Evolutionary conservation across 306 rosid genomes (phyloP).

Genomic region (Vigna angularis): DNA sequence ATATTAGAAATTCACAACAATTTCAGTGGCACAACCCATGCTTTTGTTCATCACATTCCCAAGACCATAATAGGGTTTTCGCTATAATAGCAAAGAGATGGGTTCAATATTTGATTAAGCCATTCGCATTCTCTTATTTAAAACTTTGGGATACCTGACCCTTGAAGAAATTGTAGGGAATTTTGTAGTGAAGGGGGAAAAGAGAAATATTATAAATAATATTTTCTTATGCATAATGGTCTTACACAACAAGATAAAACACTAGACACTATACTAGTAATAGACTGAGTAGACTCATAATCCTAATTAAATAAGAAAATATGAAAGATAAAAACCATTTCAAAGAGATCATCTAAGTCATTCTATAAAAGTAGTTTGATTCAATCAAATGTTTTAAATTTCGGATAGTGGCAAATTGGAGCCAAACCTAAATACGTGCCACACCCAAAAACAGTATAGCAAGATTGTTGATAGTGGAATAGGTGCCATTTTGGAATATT

Average conservation of each 20-base stretch:
- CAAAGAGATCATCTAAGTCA: not conserved
- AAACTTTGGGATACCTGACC: not conserved
- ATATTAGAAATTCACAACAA: not conserved
- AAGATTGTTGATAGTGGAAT: not conserved
- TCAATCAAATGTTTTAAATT: not conserved
- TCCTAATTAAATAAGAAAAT: slow-evolving; percentile 18
- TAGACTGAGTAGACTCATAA: slow-evolving; percentile 1
- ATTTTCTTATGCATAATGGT: not conserved
- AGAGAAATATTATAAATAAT: not conserved
- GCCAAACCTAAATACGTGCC: too few species aligned
- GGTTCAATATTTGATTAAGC: slow-evolving; percentile 4
- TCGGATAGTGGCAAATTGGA: not conserved
- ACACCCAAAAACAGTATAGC: not conserved
- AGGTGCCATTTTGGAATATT: not conserved
- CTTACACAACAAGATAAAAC: not conserved
- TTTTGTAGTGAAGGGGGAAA: not conserved
- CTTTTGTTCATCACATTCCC: not conserved
- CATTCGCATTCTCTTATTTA: slow-evolving; percentile 3
- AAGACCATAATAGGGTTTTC: slow-evolving; percentile 1
- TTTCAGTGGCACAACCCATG: not conserved
- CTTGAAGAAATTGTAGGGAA: not conserved
- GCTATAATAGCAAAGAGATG: not conserved
- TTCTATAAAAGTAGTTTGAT: not conserved
- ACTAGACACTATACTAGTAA: not conserved
- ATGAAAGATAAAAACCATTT: slow-evolving; percentile 4